Evolutionary conservation across 73 alveolate genomes (phyloP), one percentile per base, ranked within the genome.

Genomic region (Paramecium tetraurelia): DNA sequence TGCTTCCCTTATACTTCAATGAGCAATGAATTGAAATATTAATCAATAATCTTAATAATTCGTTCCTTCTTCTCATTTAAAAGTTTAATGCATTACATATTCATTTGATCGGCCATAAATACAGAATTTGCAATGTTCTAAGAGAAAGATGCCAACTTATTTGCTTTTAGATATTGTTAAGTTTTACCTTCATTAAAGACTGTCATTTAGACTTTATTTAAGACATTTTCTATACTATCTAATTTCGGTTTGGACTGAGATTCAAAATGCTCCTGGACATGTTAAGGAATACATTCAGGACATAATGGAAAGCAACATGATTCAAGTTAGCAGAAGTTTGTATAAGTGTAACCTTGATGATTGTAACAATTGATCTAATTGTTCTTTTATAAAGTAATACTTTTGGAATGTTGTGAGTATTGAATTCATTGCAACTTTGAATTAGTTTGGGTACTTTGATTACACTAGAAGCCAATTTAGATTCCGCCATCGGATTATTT

Each of bases 341-440:
- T 7, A 40, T 38, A 31, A 80, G 50, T 44, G 14, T 80, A 43
- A 20, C 90, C 90, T 44, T 80, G 18, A 80, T 80, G 76, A 80
- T 80, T 2, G 53, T 22, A 80, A 46, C 76, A 80, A 22, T 80
- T 80, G 16, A 80, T 80, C 90, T 80, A 48, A 24, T 40, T 31
- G 9, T 1, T 27, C 2, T 50, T 50, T 0, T 43, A 40, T 10
- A 41, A 10, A 33, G 21, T 3, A 11, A 44, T 80, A 80, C 90
- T 20, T 27, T 80, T 41, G 90, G 90, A 14, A 80, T 46, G 29
- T 80, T 80, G 22, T 80, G 33, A 16, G 71, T 7, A 80, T 80
- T 41, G 31, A 80, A 80, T 24, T 31, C 18, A 80, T 80, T 14
- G 46, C 50, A 63, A 31, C 31, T 12, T 3, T 75, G 27, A 21